phyloP scores from a whole-genome alignment of 2,329 filamentous ascomycete genomes.

The Penicillium sp. region DNA sequence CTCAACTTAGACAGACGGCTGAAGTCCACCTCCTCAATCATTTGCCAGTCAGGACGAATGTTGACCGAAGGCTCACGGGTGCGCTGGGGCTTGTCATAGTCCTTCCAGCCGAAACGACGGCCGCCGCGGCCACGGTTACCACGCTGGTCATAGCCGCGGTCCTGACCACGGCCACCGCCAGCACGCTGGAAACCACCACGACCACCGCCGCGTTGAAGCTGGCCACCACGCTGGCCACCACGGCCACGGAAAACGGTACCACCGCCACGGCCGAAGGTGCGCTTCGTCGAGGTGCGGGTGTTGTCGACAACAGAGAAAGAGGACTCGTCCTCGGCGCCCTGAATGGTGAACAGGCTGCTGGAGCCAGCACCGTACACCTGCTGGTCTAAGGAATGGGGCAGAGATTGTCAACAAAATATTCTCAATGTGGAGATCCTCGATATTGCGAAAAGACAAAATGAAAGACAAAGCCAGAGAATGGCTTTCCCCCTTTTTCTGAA shows the following conservation, averaged over 20 bases:
- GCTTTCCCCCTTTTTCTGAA: not conserved
- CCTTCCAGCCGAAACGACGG: constrained; percentile 94
- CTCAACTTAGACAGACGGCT: constrained; percentile 92
- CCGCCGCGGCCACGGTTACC: constrained; percentile 65
- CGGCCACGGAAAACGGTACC: constrained; percentile 81
- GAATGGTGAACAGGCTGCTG: constrained; percentile 80
- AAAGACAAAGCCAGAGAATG: not conserved
- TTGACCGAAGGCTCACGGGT: constrained; percentile 95
- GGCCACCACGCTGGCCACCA: constrained; percentile 65
- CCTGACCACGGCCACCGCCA: constrained; percentile 60
- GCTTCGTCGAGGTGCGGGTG: constrained; percentile 76
- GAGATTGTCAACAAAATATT: constrained; percentile 7
- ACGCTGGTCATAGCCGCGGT: constrained; percentile 63
- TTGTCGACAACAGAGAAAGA: constrained; percentile 98
- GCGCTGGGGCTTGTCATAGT: constrained; percentile 95
- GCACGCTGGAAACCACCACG: constrained; percentile 68
- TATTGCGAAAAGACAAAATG: constrained; percentile 1
- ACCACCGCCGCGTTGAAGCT: constrained; percentile 60
- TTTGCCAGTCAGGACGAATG: constrained; percentile 90
- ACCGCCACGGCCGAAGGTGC: constrained; percentile 76
- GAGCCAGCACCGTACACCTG: constrained; percentile 92
- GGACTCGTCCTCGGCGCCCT: constrained; percentile 89
- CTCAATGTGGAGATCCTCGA: not conserved
- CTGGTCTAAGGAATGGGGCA: constrained; percentile 59
- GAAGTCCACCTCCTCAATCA: constrained; percentile 98